These are phyloP conservation scores for Globisporangium parvum DNA, from an alignment of 352 stramenopile species.

Conservation along the genomic window DNA sequence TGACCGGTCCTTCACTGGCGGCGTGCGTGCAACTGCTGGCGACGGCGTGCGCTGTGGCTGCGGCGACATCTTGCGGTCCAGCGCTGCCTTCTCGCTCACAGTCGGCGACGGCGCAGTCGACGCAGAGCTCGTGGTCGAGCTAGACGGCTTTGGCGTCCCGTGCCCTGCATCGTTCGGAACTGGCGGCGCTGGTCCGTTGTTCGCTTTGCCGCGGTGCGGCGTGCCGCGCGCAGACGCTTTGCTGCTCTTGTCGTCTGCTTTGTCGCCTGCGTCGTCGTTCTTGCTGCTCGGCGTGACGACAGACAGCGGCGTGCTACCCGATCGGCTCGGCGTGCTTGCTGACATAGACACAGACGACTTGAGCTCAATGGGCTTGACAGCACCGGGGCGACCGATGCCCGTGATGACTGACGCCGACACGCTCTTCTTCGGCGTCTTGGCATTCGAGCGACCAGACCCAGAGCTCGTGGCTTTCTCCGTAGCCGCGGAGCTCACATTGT, in stretches of 20 bases:
- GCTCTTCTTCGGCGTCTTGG: conserved; percentile 72
- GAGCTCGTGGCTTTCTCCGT: not conserved
- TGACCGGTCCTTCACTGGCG: conserved; percentile 16
- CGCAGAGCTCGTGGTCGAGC: conserved; percentile 12
- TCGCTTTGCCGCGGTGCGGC: conserved; percentile 33
- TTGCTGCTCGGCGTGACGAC: conserved; percentile 36
- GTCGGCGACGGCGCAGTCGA: conserved; percentile 30
- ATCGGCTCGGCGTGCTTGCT: conserved; percentile 32
- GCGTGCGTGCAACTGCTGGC: conserved; percentile 6
- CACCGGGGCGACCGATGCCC: conserved; percentile 64
- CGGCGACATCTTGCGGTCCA: conserved; percentile 12
- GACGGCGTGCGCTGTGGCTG: conserved; percentile 14
- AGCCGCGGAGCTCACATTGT: conserved; percentile 9
- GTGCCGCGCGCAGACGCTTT: conserved; percentile 32
- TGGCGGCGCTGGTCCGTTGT: conserved; percentile 21
- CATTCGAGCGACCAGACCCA: conserved; percentile 15
- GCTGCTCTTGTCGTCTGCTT: conserved; percentile 40
- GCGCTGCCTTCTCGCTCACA: conserved; percentile 16
- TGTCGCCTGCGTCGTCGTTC: conserved; percentile 38
- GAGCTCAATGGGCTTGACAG: conserved; percentile 73
- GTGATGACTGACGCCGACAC: conserved; percentile 48
- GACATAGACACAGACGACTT: conserved; percentile 59
- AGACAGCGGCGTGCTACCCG: conserved; percentile 7
- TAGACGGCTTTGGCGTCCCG: conserved; percentile 4
- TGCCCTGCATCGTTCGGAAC: conserved; percentile 8